Evolutionary conservation across 2,329 filamentous ascomycete species (phyloP), one percentile per base, ranked within the genome.

Genomic region (Colletotrichum tabaci): DNA sequence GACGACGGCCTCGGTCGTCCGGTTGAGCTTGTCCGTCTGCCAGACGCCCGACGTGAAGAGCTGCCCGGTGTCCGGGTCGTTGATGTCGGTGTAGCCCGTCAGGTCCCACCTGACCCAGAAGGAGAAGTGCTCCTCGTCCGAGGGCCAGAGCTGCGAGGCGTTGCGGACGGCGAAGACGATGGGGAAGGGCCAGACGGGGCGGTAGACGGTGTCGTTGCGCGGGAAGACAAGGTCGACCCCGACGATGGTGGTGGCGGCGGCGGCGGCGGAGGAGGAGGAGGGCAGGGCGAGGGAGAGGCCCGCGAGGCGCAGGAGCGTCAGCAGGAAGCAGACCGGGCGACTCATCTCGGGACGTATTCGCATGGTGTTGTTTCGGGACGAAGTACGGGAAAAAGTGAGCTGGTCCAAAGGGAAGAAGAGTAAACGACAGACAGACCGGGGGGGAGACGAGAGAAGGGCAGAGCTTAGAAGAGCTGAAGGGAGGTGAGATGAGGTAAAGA

Each of bases 21-120:
- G 21, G 6, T 57, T 60, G 26, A 23, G 26, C 30, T 38, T 38
- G 21, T 12, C 30, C 10, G 50, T 57, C 18, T 58, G 26, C 52
- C 62, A 66, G 15, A 58, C 53, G 4, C 62, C 62, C 6, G 52
- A 58, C 5, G 26, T 16, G 53, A 58, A 66, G 4, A 63, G 49
- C 21, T 35, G 35, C 8, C 21, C 23, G 10, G 60, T 52, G 0
- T 53, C 47, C 12, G 46, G 8, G 16, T 21, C 18, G 61, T 63
- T 63, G 35, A 44, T 63, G 16, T 53, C 61, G 35, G 47, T 44
- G 49, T 42, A 53, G 21, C 61, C 47, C 40, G 21, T 58, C 12
- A 66, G 16, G 9, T 57, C 62, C 62, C 62, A 66, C 13, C 60
- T 56, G 21, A 66, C 40, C 52, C 62, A 57, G 23, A 66, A 66